Percentiles rank a stretch among this genome's conserved stretches.
These are phyloP conservation scores for Globisporangium acanthophoron DNA, from an alignment of 352 stramenopile genomes.

Conservation along the genomic window DNA sequence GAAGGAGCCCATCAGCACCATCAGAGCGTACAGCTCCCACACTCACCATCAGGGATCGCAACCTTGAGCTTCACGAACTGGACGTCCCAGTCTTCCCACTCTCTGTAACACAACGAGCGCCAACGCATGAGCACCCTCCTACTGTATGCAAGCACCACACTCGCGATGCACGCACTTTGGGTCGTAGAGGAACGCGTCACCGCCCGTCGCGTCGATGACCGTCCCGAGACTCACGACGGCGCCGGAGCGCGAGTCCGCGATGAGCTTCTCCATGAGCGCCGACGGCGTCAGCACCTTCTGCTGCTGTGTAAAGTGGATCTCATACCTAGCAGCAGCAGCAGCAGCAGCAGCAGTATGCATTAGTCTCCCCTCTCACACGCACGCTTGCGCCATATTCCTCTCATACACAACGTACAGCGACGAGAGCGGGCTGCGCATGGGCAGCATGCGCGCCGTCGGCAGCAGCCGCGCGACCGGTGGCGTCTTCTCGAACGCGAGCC, in stretches of 20 bases:
- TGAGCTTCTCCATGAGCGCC: conserved; percentile 77
- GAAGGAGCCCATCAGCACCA: background rate
- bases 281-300: conserved; percentile 61
- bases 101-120: conserved; percentile 23
- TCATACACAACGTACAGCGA: conserved; percentile 45
- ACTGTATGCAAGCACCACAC: background rate
- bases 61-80: conserved; percentile 68
- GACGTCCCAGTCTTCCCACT: conserved; percentile 88
- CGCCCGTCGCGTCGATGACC: conserved; percentile 73
- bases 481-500: conserved; percentile 54
- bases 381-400: background rate
- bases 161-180: conserved; percentile 39
- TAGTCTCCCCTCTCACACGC: background rate
- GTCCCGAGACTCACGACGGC: conserved; percentile 64
- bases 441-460: conserved; percentile 52
- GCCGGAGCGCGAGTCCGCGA: conserved; percentile 49
- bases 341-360: background rate
- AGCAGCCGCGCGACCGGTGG: conserved; percentile 48
- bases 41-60: conserved; percentile 30
- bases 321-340: conserved; percentile 37
- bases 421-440: conserved; percentile 75
- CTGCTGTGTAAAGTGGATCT: conserved; percentile 70
- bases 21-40: background rate
- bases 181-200: conserved; percentile 70
- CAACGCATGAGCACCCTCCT: background rate